A percentile compares a stretch with the other conserved stretches of the same genome.
Evolutionary conservation across 805 yeast genomes (phyloP).

Genomic region (Babjeviella inositovora): DNA sequence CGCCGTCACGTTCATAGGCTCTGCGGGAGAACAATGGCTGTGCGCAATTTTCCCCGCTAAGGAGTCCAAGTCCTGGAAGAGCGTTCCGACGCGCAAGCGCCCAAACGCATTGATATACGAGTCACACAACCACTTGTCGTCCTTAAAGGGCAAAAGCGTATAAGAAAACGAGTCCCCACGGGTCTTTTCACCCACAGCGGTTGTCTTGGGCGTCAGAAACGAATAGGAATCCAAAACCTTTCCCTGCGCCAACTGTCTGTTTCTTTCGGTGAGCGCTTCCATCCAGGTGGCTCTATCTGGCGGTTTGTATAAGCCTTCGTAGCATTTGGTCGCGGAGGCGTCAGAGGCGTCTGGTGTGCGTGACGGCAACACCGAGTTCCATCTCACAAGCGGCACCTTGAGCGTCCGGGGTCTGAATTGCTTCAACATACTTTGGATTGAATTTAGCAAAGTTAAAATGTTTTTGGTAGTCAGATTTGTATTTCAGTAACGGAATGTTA

Average conservation of each 20-base stretch:
- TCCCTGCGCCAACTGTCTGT: conserved; percentile 59
- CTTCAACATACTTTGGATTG: too few relatives aligned
- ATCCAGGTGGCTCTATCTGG: conserved; percentile 93
- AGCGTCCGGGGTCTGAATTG: too few relatives aligned
- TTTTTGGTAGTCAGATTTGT: too few relatives aligned
- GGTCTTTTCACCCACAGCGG: conserved; percentile 56
- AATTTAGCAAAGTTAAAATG: too few relatives aligned
- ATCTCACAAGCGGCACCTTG: too few relatives aligned
- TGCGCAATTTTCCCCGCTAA: conserved; percentile 90
- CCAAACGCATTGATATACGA: conserved; percentile 84
- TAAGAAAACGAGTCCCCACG: conserved; percentile 65
- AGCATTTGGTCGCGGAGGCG: conserved; percentile 8
- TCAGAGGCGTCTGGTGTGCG: too few relatives aligned
- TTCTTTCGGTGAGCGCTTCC: conserved; percentile 64
- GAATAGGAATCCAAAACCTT: conserved; percentile 54
- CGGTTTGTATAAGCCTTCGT: too few relatives aligned
- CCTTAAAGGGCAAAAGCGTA: conserved; percentile 65
- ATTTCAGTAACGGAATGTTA: too few relatives aligned
- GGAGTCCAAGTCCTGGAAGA: conserved; percentile 89
- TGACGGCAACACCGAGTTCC: too few relatives aligned
- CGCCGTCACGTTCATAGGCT: conserved; percentile 92
- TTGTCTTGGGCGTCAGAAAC: conserved; percentile 56
- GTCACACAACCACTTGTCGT: conserved; percentile 71
- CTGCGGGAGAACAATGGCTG: conserved; percentile 87
- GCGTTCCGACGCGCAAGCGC: conserved; percentile 81